Base-by-base conservation (phyloP, 768 basidiomycete genomes). In the Russula foetens region DNA sequence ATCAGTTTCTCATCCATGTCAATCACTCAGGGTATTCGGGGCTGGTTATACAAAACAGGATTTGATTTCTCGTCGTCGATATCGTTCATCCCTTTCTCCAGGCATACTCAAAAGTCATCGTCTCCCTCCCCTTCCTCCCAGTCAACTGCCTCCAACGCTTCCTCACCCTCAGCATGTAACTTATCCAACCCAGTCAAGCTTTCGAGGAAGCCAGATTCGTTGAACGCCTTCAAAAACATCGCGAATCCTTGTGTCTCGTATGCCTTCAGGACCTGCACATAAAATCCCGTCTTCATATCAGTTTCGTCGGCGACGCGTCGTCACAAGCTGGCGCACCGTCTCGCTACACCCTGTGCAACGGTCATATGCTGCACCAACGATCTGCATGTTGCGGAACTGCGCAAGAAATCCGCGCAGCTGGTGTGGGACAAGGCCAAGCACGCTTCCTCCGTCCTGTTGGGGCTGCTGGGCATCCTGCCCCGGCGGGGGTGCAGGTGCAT, bases 301-400 rank as follows among this genome's bases (percentile, higher is more conserved):
- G 17, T 19, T 12, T 41, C 15, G 17, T 5, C 14, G 12, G 26
- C 21, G 15, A 28, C n/a, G n/a, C n/a, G 26, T 50, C 23, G 58
- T 39, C 48, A 41, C 26, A 4, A 53, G 53, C 49, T 2, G 4
- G 72, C 83, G 64, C 60, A 92, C 92, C 23, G 78, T 78, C 64
- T 89, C 84, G 56, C 88, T 90, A 69, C 97, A 99, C 0, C 92
- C 97, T 1, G 94, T 96, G 71, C 96, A 99, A 56, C 79, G 76
- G 56, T 86, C 81, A 69, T 89, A 99, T 1, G 93, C 91, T 2
- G 88, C 84, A 0, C 96, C 97, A 0, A 86, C 84, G 60, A 99
- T 84, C 28, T 84, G 82, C 67, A 98, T 76, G 45, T 84, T 92
- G 53, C 85, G 79, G 77, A 96, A 99, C 63, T 92, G 87, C 6